phyloP scores from a whole-genome alignment of 495 filamentous ascomycete genomes.

The Aspergillus cavernicola region DNA sequence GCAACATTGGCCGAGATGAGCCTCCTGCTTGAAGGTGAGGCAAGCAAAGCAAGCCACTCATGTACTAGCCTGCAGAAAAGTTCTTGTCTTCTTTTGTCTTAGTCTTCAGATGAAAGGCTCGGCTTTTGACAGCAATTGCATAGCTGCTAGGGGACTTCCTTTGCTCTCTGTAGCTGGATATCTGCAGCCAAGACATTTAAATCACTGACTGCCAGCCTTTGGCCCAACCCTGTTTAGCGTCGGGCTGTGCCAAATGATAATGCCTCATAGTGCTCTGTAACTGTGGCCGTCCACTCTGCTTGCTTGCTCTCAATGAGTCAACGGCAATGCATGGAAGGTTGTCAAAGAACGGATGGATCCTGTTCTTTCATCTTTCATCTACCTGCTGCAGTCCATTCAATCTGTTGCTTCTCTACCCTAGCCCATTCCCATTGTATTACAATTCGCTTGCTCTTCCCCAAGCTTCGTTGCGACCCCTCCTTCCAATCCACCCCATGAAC shows the following conservation, averaged over 20 bases:
- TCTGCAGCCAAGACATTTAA: background rate
- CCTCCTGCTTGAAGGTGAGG: slow-evolving; percentile 8
- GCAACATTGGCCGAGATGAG: background rate
- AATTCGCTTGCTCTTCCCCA: no score
- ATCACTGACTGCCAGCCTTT: background rate
- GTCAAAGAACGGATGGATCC: no score
- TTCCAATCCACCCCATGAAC: no score
- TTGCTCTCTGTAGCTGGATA: background rate
- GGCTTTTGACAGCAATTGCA: background rate
- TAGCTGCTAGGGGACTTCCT: background rate
- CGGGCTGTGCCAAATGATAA: background rate
- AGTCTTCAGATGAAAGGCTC: background rate
- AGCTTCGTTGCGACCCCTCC: no score
- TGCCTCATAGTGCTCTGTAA: background rate
- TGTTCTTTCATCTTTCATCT: no score
- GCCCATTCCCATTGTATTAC: no score
- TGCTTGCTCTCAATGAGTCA: background rate
- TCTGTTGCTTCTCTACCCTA: background rate
- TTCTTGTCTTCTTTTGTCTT: background rate
- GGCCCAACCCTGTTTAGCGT: background rate
- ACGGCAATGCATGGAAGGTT: no score
- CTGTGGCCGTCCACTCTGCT: background rate
- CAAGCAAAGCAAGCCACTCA: slow-evolving; percentile 6
- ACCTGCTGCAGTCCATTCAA: background rate
- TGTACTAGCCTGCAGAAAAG: background rate